A percentile compares a stretch with the other conserved stretches of the same genome.
Conservation (phyloP, 1,139 yeast species). For the Debaryomyces subglobosus region DNA sequence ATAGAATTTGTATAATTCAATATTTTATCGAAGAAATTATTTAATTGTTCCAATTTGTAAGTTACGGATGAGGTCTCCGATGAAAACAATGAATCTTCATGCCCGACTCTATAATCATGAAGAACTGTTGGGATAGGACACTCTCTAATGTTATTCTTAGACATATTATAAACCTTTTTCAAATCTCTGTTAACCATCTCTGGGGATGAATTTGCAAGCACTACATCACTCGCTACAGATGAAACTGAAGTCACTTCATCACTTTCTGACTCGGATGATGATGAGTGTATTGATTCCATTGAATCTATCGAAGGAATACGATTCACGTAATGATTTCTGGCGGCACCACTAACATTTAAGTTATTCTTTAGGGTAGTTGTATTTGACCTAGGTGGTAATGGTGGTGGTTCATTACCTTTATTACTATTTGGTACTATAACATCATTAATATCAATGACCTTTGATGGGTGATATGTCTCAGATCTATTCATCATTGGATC, state of each 20-base stretch:
- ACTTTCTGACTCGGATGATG: constrained; percentile 21
- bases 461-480: constrained; percentile 36
- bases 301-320: constrained; percentile 16
- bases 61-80: constrained; percentile 24
- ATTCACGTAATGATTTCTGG: not conserved
- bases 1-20: constrained; percentile 10
- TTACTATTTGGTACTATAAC: constrained; percentile 18
- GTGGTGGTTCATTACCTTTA: constrained; percentile 20
- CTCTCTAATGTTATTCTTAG: constrained; percentile 37
- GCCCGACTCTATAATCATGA: constrained; percentile 2
- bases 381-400: constrained; percentile 37
- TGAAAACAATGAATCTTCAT: constrained; percentile 12
- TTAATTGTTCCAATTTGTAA: constrained; percentile 30
- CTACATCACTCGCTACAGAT: constrained; percentile 26
- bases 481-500: constrained; percentile 30
- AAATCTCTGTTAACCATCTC: constrained; percentile 26
- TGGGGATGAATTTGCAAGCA: constrained; percentile 22
- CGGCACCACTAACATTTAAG: not conserved
- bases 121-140: constrained; percentile 30
- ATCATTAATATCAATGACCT: constrained; percentile 23
- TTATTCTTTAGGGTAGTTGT: constrained; percentile 14
- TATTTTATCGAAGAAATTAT: constrained; percentile 27
- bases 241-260: constrained; percentile 20
- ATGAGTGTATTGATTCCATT: constrained; percentile 22
- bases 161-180: constrained; percentile 34